phyloP scores from a whole-genome alignment of 345 rosid genomes.

The Mangifera indica region DNA sequence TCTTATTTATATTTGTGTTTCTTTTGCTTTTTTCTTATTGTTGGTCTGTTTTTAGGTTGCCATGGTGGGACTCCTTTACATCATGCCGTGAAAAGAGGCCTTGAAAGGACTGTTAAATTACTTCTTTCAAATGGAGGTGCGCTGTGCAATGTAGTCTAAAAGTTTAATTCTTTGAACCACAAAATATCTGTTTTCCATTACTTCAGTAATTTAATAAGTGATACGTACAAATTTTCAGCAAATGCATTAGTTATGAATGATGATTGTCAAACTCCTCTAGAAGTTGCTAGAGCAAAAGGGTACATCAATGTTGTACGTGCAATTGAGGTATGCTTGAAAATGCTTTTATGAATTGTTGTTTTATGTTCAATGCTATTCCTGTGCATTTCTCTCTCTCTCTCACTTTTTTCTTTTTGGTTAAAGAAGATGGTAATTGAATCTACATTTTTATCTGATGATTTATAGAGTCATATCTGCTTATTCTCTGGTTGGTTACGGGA shows the following conservation, averaged over 20 bases:
- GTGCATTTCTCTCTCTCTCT: background rate
- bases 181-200: background rate
- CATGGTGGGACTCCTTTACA: conserved; percentile 91
- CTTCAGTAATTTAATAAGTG: background rate
- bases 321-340: conserved; percentile 60
- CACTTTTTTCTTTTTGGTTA: background rate
- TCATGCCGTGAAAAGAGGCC: conserved; percentile 97
- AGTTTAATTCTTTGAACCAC: background rate
- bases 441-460: conserved; percentile 1
- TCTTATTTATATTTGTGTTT: background rate
- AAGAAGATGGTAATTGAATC: background rate
- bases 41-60: conserved; percentile 49
- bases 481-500: conserved; percentile 98
- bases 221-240: conserved; percentile 43
- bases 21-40: too few species aligned
- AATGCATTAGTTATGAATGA: conserved; percentile 80
- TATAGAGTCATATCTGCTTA: conserved; percentile 72
- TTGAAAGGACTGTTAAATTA: conserved; percentile 65
- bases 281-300: conserved; percentile 88
- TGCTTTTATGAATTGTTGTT: background rate
- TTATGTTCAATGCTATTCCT: background rate
- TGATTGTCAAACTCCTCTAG: conserved; percentile 88
- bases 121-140: conserved; percentile 84
- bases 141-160: background rate
- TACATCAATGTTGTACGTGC: conserved; percentile 64